A percentile compares a stretch with the other conserved stretches of the same genome.
phyloP scores from a whole-genome alignment of 2,329 filamentous ascomycete species.

The Claviceps sorghi region DNA sequence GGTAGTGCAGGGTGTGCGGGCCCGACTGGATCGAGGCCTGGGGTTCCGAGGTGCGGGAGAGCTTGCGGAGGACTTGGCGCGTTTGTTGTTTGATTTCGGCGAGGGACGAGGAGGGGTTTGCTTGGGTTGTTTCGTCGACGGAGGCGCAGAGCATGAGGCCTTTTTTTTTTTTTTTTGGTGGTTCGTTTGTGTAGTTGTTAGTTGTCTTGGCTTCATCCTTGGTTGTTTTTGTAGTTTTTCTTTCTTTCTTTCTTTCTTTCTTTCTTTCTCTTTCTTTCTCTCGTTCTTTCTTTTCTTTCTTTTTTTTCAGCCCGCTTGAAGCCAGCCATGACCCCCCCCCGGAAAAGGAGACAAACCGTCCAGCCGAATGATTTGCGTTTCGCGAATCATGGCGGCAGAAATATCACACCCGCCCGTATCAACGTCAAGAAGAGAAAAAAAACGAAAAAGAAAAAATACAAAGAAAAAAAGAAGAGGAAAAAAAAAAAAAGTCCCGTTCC shows the following conservation, averaged over 20 bases:
- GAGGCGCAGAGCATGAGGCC: slow-evolving; percentile 91
- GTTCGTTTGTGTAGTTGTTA: slow-evolving; percentile 8
- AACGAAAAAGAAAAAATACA: no score
- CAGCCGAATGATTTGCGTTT: slow-evolving; percentile 85
- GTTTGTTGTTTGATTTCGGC: slow-evolving; percentile 80
- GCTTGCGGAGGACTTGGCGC: slow-evolving; percentile 75
- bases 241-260: neutral
- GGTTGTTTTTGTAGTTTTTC: neutral
- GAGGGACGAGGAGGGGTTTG: slow-evolving; percentile 39
- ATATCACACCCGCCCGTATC: neutral
- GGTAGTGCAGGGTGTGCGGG: slow-evolving; percentile 74
- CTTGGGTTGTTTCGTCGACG: slow-evolving; percentile 52
- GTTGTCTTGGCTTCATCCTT: neutral
- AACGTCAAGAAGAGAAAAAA: no score
- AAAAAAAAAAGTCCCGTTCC: no score
- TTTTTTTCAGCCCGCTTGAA: no score
- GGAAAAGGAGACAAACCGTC: slow-evolving; percentile 55
- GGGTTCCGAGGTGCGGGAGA: slow-evolving; percentile 77
- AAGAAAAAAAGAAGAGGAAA: no score
- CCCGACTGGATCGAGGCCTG: slow-evolving; percentile 87
- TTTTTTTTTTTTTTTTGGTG: slow-evolving; percentile 22
- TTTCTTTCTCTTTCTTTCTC: neutral
- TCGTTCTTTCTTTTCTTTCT: no score
- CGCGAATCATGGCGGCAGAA: slow-evolving; percentile 55
- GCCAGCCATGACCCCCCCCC: no score